Conservation (phyloP, 2,329 filamentous ascomycete genomes). For the Furcasterigmium sp. region DNA sequence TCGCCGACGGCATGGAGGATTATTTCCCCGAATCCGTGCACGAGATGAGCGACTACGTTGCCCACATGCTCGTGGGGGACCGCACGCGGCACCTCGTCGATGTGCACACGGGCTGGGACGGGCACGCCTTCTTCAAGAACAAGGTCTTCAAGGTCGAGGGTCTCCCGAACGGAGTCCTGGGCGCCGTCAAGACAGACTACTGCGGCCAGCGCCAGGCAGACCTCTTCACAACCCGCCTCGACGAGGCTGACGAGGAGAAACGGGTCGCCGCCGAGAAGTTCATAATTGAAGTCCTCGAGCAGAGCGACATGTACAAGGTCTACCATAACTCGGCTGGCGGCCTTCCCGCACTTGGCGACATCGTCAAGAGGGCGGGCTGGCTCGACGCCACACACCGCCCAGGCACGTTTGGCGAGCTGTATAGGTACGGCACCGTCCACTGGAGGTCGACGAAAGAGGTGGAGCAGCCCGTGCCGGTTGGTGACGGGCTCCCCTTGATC, state of each 20-base stretch:
- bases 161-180: slow-evolving; percentile 23
- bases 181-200: slow-evolving; percentile 20
- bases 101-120: slow-evolving; percentile 21
- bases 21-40: slow-evolving; percentile 14
- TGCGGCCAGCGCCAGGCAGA: slow-evolving; percentile 22
- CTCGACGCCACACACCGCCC: slow-evolving; percentile 21
- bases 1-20: slow-evolving; percentile 21
- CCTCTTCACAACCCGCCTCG: slow-evolving; percentile 22
- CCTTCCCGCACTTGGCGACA: slow-evolving; percentile 22
- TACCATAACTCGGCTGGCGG: slow-evolving; percentile 28
- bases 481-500: slow-evolving; percentile 16
- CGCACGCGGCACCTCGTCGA: slow-evolving; percentile 26
- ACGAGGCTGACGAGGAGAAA: slow-evolving; percentile 22
- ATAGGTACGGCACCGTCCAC: slow-evolving; percentile 26
- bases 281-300: slow-evolving; percentile 24
- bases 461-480: slow-evolving; percentile 15
- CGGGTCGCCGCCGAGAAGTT: slow-evolving; percentile 21
- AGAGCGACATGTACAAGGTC: slow-evolving; percentile 29
- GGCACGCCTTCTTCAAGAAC: slow-evolving; percentile 23
- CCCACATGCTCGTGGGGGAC: slow-evolving; percentile 29
- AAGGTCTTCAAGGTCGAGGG: slow-evolving; percentile 25
- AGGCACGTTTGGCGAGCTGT: slow-evolving; percentile 27
- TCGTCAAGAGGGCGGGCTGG: slow-evolving; percentile 20
- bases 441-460: slow-evolving; percentile 22
- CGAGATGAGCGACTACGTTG: slow-evolving; percentile 28